A percentile compares a stretch with the other conserved stretches of the same genome.
phyloP scores from a whole-genome alignment of 441 rosid species.

The Viola pubescens region DNA sequence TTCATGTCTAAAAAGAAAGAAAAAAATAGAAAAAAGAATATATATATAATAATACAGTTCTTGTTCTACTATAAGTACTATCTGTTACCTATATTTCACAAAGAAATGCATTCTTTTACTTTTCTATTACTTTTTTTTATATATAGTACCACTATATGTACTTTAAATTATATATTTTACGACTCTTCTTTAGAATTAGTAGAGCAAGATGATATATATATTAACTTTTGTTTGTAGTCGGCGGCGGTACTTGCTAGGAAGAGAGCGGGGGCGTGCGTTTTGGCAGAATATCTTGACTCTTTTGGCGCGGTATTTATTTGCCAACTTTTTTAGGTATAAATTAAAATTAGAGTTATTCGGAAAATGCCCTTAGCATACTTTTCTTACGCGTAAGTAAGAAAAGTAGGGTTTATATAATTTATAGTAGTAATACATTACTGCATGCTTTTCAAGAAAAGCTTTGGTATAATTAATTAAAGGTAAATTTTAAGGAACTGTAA shows the following conservation, averaged over 20 bases:
- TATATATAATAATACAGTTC: no score
- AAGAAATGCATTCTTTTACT: no score
- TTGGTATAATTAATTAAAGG: background rate
- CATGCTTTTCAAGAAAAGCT: background rate
- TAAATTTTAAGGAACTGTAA: constrained; percentile 16
- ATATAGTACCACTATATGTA: no score
- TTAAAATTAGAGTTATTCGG: background rate
- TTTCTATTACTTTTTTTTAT: no score
- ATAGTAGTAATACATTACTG: constrained; percentile 29
- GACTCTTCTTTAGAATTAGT: constrained; percentile 12
- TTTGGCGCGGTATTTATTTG: background rate
- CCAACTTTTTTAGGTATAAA: constrained; percentile 4
- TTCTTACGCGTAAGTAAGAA: constrained; percentile 37
- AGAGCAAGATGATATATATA: constrained; percentile 13
- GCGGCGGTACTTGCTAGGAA: constrained; percentile 32
- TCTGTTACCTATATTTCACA: no score
- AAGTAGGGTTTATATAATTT: constrained; percentile 24
- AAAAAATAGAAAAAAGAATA: no score
- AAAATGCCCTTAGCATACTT: no score
- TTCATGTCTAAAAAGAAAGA: no score
- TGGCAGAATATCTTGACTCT: constrained; percentile 9
- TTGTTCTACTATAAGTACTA: background rate
- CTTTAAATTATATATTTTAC: background rate
- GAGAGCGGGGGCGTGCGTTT: constrained; percentile 5
- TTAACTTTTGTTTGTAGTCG: constrained; percentile 16